phyloP scores from a whole-genome alignment of 1,139 yeast genomes.

The Scheffersomyces cryptocercus region DNA sequence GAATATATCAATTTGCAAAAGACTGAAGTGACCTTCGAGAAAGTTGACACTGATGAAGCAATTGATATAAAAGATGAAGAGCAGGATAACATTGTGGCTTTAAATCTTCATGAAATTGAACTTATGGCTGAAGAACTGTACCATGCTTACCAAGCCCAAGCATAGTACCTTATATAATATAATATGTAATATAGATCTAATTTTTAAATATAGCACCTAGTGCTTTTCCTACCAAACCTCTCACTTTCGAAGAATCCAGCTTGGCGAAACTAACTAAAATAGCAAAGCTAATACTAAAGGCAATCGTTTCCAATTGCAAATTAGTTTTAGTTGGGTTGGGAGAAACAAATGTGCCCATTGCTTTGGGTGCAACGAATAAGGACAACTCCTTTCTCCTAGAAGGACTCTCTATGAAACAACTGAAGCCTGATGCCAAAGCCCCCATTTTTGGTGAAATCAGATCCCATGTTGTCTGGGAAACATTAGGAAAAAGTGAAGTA shows the following conservation, averaged over 20 bases:
- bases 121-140: slow-evolving; percentile 56
- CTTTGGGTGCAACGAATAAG: slow-evolving; percentile 41
- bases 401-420: slow-evolving; percentile 35
- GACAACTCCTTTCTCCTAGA: slow-evolving; percentile 42
- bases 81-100: slow-evolving; percentile 44
- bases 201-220: slow-evolving; percentile 14
- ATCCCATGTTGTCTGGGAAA: slow-evolving; percentile 24
- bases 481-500: slow-evolving; percentile 22
- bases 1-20: slow-evolving; percentile 23
- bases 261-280: slow-evolving; percentile 23
- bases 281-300: slow-evolving; percentile 36
- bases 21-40: slow-evolving; percentile 41
- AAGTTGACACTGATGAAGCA: slow-evolving; percentile 22
- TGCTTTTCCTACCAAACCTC: slow-evolving; percentile 30
- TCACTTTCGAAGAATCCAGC: slow-evolving; percentile 19
- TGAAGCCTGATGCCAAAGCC: slow-evolving; percentile 32
- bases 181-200: slow-evolving; percentile 1
- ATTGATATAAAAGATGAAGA: slow-evolving; percentile 16
- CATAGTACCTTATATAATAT: background rate
- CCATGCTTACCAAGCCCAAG: slow-evolving; percentile 16
- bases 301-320: slow-evolving; percentile 22
- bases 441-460: slow-evolving; percentile 35
- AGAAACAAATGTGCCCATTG: slow-evolving; percentile 33
- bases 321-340: slow-evolving; percentile 17
- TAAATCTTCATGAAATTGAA: slow-evolving; percentile 52